Evolutionary conservation across 805 yeast species (phyloP).

Genomic region (Barnettozyma vustinii): DNA sequence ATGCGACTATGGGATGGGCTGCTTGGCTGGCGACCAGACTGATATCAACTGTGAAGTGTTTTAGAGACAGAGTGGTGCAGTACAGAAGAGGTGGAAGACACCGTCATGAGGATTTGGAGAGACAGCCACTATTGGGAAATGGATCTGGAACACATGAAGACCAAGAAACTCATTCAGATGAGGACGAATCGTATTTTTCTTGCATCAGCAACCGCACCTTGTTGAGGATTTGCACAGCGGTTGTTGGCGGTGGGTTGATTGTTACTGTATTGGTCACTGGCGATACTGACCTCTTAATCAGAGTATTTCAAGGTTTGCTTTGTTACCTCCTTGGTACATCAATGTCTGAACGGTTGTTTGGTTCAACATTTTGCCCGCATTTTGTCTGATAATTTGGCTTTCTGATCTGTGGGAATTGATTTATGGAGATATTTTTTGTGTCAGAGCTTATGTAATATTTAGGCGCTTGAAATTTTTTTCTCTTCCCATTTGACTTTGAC

Average conservation of each 20-base stretch:
- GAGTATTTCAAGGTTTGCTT: constrained; percentile 14
- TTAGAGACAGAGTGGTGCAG: neutral
- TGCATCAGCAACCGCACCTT: constrained; percentile 4
- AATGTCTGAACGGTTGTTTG: constrained; percentile 9
- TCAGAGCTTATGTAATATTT: neutral
- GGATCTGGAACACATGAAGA: neutral
- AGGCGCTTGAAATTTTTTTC: neutral
- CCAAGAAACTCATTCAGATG: neutral
- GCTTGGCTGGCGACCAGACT: neutral
- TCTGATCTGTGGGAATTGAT: no score
- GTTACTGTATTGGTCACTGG: constrained; percentile 13
- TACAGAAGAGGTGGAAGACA: neutral
- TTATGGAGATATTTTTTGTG: neutral
- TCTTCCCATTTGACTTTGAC: neutral
- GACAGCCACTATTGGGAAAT: constrained; percentile 10
- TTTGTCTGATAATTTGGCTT: neutral
- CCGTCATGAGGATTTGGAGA: constrained; percentile 10
- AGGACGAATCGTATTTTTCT: constrained; percentile 3
- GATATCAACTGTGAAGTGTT: neutral
- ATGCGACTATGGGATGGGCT: neutral
- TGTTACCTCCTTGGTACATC: constrained; percentile 19
- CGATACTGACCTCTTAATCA: constrained; percentile 15
- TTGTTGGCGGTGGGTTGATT: constrained; percentile 5
- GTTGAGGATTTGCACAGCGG: constrained; percentile 3
- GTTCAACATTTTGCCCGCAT: constrained; percentile 17